phyloP scores from a whole-genome alignment of 2,329 filamentous ascomycete species.

The Eurotiales sp. region DNA sequence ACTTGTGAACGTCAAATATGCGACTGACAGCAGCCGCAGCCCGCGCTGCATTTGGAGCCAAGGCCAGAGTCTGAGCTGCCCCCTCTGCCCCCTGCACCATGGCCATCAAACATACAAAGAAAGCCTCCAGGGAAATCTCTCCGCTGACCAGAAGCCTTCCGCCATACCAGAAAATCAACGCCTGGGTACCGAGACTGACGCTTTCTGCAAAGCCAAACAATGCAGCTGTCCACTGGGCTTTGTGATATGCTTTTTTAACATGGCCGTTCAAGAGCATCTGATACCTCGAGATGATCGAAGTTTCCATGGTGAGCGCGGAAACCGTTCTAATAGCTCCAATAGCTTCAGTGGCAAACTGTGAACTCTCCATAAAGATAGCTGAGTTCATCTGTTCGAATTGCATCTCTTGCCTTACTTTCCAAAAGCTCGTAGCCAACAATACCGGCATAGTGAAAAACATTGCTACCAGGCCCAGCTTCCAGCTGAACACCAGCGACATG shows the following conservation, averaged over 20 bases:
- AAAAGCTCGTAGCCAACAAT: constrained; percentile 48
- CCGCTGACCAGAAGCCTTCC: constrained; percentile 53
- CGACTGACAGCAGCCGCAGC: constrained; percentile 36
- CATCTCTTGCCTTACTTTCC: constrained; percentile 60
- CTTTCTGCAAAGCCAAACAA: constrained; percentile 69
- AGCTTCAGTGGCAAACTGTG: constrained; percentile 70
- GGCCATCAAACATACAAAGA: constrained; percentile 61
- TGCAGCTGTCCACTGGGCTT: constrained; percentile 59
- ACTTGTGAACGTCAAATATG: constrained; percentile 24
- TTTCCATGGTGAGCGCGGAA: constrained; percentile 65
- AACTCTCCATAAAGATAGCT: constrained; percentile 66
- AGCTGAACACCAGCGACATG: constrained; percentile 69
- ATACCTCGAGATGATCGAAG: constrained; percentile 61
- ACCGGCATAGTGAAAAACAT: constrained; percentile 57
- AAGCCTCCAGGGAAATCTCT: constrained; percentile 47
- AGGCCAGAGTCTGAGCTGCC: constrained; percentile 64
- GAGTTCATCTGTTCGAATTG: constrained; percentile 67
- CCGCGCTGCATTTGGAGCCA: constrained; percentile 54
- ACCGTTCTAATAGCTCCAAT: constrained; percentile 73
- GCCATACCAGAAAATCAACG: constrained; percentile 58
- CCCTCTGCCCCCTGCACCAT: constrained; percentile 65
- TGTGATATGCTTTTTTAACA: constrained; percentile 56
- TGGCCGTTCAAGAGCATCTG: constrained; percentile 56
- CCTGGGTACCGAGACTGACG: constrained; percentile 60
- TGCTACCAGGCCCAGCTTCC: constrained; percentile 70